These are phyloP conservation scores for Naganishia antarctica DNA, from an alignment of 768 basidiomycete species.

Conservation along the genomic window DNA sequence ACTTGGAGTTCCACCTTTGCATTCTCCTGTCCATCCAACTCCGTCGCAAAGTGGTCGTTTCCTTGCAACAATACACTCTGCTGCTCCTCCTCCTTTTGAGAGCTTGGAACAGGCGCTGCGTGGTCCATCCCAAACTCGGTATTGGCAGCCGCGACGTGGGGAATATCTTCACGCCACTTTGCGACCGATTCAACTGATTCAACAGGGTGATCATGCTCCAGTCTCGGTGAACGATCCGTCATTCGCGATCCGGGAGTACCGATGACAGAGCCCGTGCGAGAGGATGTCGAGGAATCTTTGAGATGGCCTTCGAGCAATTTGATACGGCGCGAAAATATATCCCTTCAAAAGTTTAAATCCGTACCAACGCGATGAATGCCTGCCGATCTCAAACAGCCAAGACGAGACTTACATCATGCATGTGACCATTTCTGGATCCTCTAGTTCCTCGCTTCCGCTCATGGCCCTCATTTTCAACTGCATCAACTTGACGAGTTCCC, in stretches of 20 bases:
- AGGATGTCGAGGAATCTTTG: constrained; percentile 5
- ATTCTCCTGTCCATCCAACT: no score
- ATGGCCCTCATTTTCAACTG: constrained; percentile 30
- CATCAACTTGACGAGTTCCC: constrained; percentile 32
- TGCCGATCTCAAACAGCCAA: neutral
- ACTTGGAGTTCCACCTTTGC: neutral
- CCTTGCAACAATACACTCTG: neutral
- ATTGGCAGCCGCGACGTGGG: neutral
- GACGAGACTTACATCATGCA: constrained; percentile 33
- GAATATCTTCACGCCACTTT: constrained; percentile 13
- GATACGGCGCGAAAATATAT: constrained; percentile 30
- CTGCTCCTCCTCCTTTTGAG: constrained; percentile 1
- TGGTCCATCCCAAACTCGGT: neutral
- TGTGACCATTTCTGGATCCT: constrained; percentile 40
- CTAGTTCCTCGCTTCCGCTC: constrained; percentile 26
- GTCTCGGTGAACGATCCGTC: constrained; percentile 8
- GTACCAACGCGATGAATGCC: constrained; percentile 1
- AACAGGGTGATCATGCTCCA: neutral
- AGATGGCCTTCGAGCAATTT: constrained; percentile 30
- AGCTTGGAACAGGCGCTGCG: neutral
- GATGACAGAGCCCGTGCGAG: constrained; percentile 11
- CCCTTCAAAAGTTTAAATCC: constrained; percentile 1
- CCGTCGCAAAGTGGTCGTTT: no score
- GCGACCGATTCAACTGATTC: constrained; percentile 9
- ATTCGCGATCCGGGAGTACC: constrained; percentile 4